Evolutionary conservation across 768 basidiomycete genomes (phyloP).

Genomic region (Phlegmacium glaucopus): DNA sequence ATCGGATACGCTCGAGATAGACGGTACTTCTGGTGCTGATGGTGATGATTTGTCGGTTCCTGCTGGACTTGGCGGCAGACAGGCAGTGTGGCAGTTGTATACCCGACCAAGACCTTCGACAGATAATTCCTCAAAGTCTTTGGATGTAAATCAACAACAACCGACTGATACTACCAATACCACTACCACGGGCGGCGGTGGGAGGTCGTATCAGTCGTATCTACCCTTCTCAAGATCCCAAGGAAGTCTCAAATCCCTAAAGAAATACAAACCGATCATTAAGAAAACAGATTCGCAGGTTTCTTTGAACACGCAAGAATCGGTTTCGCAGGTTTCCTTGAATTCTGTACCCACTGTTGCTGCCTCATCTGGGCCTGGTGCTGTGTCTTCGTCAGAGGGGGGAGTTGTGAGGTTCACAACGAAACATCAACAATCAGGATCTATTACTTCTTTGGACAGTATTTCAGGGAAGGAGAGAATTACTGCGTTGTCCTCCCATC

Average conservation of each 20-base stretch:
- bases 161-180: not conserved
- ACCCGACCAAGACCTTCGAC: slow-evolving; percentile 10
- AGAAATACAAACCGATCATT: not conserved
- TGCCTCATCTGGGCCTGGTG: slow-evolving; percentile 5
- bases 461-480: slow-evolving; percentile 18
- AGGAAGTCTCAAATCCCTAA: not conserved
- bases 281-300: not conserved
- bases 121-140: not conserved
- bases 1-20: slow-evolving; percentile 9
- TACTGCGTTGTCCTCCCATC: not conserved
- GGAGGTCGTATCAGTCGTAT: too few species aligned
- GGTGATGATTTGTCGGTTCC: not conserved
- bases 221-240: too few species aligned
- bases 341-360: slow-evolving; percentile 2
- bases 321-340: slow-evolving; percentile 1
- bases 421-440: slow-evolving; percentile 13
- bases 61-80: not conserved
- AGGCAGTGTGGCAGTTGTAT: slow-evolving; percentile 4
- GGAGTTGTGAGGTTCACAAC: not conserved
- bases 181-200: not conserved
- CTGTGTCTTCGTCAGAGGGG: slow-evolving; percentile 9
- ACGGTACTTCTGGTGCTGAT: slow-evolving; percentile 1
- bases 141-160: not conserved
- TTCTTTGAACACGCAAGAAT: not conserved
- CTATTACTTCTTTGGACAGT: slow-evolving; percentile 20